A percentile compares a stretch with the other conserved stretches of the same genome.
Conservation (phyloP, 2,329 filamentous ascomycete genomes). For the Sarocladium kiliense region DNA sequence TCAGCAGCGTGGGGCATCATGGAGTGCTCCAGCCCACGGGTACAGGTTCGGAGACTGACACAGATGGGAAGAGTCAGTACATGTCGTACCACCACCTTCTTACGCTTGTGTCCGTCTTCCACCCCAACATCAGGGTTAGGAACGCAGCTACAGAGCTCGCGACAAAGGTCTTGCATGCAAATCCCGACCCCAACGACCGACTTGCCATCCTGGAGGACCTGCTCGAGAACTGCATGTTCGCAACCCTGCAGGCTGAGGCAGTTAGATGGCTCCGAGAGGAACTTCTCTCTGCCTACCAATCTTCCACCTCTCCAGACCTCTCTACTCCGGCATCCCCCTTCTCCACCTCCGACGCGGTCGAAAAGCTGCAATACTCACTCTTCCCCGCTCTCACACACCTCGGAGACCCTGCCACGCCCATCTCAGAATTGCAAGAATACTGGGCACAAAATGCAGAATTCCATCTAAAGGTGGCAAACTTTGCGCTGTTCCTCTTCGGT, state of each 20-base stretch:
- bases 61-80: conserved; percentile 29
- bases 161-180: conserved; percentile 49
- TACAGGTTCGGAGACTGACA: conserved; percentile 13
- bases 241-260: conserved; percentile 56
- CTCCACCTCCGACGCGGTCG: conserved; percentile 47
- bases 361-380: conserved; percentile 55
- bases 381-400: conserved; percentile 53
- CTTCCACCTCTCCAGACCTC: conserved; percentile 16
- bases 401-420: conserved; percentile 30
- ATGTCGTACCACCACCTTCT: conserved; percentile 58
- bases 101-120: conserved; percentile 53
- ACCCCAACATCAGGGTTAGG: conserved; percentile 47
- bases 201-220: conserved; percentile 60
- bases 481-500: conserved; percentile 51
- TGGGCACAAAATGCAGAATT: conserved; percentile 48
- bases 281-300: conserved; percentile 41
- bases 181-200: conserved; percentile 54
- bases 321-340: conserved; percentile 28
- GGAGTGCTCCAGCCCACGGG: conserved; percentile 26
- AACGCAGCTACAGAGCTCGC: conserved; percentile 51
- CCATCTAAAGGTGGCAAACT: conserved; percentile 56
- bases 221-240: conserved; percentile 60
- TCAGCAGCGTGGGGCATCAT: conserved; percentile 52
- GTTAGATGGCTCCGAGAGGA: conserved; percentile 62
- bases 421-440: conserved; percentile 39